Evolutionary conservation across 2,329 filamentous ascomycete species (phyloP), one percentile per base, ranked within the genome.

Genomic region (Xylariomycetidae sp.): DNA sequence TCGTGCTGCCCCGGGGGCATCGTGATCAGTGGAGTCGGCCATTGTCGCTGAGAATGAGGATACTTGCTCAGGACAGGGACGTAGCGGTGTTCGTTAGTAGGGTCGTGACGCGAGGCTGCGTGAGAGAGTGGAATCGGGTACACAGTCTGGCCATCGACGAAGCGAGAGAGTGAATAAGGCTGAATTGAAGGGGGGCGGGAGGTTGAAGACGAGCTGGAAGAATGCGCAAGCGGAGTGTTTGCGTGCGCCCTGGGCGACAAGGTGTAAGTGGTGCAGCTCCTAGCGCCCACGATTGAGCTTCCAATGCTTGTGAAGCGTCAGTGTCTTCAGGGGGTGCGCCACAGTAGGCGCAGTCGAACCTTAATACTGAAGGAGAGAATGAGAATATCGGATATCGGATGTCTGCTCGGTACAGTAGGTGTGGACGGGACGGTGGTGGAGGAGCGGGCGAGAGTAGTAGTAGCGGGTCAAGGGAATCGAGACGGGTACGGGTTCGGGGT

Each of bases 401-500:
- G n/a, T n/a, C n/a, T n/a, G n/a, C n/a, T n/a, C n/a, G n/a, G n/a
- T n/a, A n/a, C n/a, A n/a, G n/a, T n/a, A n/a, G n/a, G n/a, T n/a
- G n/a, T n/a, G n/a, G n/a, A n/a, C n/a, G n/a, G n/a, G n/a, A n/a
- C n/a, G n/a, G n/a, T n/a, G n/a, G n/a, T n/a, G n/a, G n/a, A n/a
- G n/a, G n/a, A n/a, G n/a, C n/a, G n/a, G n/a, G n/a, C n/a, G n/a
- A n/a, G n/a, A n/a, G n/a, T n/a, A 28, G 12, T 32, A 8, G 19
- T 31, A 5, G 33, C 18, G 10, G 18, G 5, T 19, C 12, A 15
- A 29, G 10, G 37, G 34, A 18, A 12, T 22, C 10, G 14, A 14
- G 29, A 41, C 44, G 23, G 41, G 43, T 46, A 44, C 40, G 38
- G 40, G 33, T 34, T 40, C 35, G 24, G 19, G 17, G 38, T 43